phyloP scores from a whole-genome alignment of 768 basidiomycete species.

The Suillus subluteus region DNA sequence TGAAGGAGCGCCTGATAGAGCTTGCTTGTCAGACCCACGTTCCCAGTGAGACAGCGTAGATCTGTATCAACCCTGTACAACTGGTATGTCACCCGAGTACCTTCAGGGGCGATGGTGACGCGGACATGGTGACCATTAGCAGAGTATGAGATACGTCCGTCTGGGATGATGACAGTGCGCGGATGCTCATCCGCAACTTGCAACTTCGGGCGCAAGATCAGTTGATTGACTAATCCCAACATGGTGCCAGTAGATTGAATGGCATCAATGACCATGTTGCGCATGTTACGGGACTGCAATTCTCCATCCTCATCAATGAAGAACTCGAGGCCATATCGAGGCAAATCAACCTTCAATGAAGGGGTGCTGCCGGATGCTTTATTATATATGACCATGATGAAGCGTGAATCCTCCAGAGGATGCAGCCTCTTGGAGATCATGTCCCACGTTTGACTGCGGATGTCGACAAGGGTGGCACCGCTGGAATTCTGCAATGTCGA shows the following conservation, averaged over 20 bases:
- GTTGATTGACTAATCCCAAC: conserved; percentile 45
- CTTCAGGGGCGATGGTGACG: conserved; percentile 16
- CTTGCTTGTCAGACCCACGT: conserved; percentile 28
- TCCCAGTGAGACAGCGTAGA: conserved; percentile 34
- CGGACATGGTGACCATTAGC: conserved; percentile 22
- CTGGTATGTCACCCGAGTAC: conserved; percentile 23
- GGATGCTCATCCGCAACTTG: conserved; percentile 8
- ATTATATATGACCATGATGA: conserved; percentile 25
- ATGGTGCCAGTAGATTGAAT: conserved; percentile 47
- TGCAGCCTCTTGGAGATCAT: conserved; percentile 30
- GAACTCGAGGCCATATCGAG: conserved; percentile 47
- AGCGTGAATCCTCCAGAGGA: conserved; percentile 27
- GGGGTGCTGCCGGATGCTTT: background rate
- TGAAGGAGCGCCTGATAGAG: conserved; percentile 49
- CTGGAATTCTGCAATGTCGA: conserved; percentile 14
- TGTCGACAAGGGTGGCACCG: conserved; percentile 24
- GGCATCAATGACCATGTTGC: conserved; percentile 44
- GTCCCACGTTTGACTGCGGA: conserved; percentile 28
- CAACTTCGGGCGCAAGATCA: conserved; percentile 41
- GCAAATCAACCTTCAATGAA: conserved; percentile 37
- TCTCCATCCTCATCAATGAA: conserved; percentile 35
- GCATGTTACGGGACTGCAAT: conserved; percentile 45
- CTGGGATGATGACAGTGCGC: conserved; percentile 43
- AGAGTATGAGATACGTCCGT: conserved; percentile 29
- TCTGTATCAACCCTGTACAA: conserved; percentile 34